These are phyloP conservation scores for Talaromyces ruber DNA, from an alignment of 495 filamentous ascomycete genomes.

Conservation along the genomic window DNA sequence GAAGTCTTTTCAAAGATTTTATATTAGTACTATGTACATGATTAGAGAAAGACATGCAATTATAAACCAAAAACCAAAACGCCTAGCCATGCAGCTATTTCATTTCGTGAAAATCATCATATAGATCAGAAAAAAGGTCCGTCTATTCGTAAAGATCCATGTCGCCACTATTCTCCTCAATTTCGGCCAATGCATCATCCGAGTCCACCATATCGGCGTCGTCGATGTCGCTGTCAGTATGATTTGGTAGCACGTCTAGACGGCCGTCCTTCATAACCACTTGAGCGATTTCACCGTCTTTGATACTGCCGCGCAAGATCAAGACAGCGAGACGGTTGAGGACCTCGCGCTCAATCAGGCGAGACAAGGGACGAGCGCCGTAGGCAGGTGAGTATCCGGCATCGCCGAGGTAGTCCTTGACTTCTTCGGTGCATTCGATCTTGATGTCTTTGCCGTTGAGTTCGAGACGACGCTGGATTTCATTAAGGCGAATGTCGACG, in stretches of 20 bases:
- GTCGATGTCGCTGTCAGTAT: conserved; percentile 55
- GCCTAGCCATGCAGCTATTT: neutral
- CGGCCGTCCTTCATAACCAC: conserved; percentile 71
- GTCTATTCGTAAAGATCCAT: conserved; percentile 72
- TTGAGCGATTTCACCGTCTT: conserved; percentile 72
- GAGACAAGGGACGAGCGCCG: conserved; percentile 76
- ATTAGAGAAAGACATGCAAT: neutral
- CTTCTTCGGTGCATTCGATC: conserved; percentile 69
- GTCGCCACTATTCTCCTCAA: conserved; percentile 50
- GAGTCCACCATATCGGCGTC: conserved; percentile 66
- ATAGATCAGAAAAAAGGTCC: neutral
- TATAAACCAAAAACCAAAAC: neutral
- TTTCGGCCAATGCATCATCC: conserved; percentile 59
- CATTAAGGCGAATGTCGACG: conserved; percentile 79
- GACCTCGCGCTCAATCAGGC: conserved; percentile 90
- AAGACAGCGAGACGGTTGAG: conserved; percentile 87
- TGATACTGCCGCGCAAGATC: conserved; percentile 74
- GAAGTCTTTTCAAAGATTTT: neutral
- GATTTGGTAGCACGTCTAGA: conserved; percentile 75
- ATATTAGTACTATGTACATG: neutral
- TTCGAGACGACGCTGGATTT: conserved; percentile 83
- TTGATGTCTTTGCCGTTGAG: conserved; percentile 73
- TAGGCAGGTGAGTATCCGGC: conserved; percentile 92
- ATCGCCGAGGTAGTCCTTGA: conserved; percentile 80
- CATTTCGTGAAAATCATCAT: neutral